These are phyloP conservation scores for Nissolia schottii DNA, from an alignment of 306 rosid genomes.

Conservation along the genomic window DNA sequence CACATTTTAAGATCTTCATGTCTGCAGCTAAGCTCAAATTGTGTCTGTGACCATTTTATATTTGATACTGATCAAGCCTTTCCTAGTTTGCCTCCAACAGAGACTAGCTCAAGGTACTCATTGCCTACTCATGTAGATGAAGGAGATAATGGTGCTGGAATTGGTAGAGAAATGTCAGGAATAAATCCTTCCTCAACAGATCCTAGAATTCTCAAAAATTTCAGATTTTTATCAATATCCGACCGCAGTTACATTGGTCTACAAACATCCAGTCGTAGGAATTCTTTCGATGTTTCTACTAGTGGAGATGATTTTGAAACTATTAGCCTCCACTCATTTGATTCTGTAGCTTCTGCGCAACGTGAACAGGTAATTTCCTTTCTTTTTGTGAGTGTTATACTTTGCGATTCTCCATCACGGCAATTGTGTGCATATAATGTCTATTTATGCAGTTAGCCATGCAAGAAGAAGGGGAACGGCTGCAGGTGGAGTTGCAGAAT, in stretches of 20 bases:
- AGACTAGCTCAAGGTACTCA: constrained; percentile 24
- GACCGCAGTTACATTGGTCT: constrained; percentile 42
- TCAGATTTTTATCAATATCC: constrained; percentile 45
- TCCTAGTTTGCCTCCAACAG: constrained; percentile 33
- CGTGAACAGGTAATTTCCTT: constrained; percentile 48
- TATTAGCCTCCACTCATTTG: constrained; percentile 28
- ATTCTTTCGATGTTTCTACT: constrained; percentile 22
- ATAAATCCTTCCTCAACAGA: constrained; percentile 28
- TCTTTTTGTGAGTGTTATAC: not conserved
- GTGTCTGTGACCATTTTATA: not conserved
- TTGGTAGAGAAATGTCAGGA: constrained; percentile 36
- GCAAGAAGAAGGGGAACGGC: constrained; percentile 56
- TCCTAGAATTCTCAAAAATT: constrained; percentile 26
- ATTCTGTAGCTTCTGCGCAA: constrained; percentile 42
- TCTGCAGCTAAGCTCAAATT: not conserved
- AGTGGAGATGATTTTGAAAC: constrained; percentile 34
- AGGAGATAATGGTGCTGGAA: constrained; percentile 16
- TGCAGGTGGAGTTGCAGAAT: constrained; percentile 73
- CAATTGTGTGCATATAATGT: constrained; percentile 14
- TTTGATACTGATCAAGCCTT: constrained; percentile 5
- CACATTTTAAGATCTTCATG: constrained; percentile 14
- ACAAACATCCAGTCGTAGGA: constrained; percentile 31
- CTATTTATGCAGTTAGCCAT: constrained; percentile 41
- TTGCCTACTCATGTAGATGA: constrained; percentile 34
- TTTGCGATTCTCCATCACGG: not conserved